Evolutionary conservation across 2,329 filamentous ascomycete species (phyloP).

Genomic region (Xylariaceae sp.): DNA sequence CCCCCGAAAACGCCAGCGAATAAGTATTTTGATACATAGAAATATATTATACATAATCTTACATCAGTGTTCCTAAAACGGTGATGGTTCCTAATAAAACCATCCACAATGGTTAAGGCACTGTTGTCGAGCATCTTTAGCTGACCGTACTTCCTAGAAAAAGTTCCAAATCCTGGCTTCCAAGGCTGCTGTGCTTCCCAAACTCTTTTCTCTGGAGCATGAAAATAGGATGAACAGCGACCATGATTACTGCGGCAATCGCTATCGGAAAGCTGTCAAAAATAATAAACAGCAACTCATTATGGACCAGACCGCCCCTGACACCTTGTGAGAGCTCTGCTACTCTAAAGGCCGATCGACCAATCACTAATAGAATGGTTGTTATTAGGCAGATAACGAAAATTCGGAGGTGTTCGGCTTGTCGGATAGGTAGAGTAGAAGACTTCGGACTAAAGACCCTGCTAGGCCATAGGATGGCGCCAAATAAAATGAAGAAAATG

Average conservation of each 20-base stretch:
- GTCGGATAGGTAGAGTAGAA: neutral
- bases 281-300: constrained; percentile 23
- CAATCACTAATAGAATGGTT: constrained; percentile 22
- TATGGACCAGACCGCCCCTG: constrained; percentile 13
- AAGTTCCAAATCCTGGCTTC: too few relatives aligned
- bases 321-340: constrained; percentile 21
- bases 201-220: constrained; percentile 23
- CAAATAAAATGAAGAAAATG: constrained; percentile 27
- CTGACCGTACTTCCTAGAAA: too few relatives aligned
- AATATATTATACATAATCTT: too few relatives aligned
- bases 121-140: too few relatives aligned
- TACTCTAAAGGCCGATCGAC: constrained; percentile 21
- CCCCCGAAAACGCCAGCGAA: too few relatives aligned
- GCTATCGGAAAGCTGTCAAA: constrained; percentile 24
- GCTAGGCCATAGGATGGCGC: constrained; percentile 19
- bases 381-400: constrained; percentile 20
- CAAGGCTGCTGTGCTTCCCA: too few relatives aligned
- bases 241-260: constrained; percentile 23
- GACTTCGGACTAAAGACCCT: constrained; percentile 8
- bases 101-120: too few relatives aligned
- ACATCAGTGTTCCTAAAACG: too few relatives aligned
- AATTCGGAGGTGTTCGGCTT: constrained; percentile 10
- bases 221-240: constrained; percentile 21
- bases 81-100: too few relatives aligned
- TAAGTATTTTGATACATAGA: too few relatives aligned